Conservation (phyloP, 305 asterid genomes). For the Rubia tinctorum region DNA sequence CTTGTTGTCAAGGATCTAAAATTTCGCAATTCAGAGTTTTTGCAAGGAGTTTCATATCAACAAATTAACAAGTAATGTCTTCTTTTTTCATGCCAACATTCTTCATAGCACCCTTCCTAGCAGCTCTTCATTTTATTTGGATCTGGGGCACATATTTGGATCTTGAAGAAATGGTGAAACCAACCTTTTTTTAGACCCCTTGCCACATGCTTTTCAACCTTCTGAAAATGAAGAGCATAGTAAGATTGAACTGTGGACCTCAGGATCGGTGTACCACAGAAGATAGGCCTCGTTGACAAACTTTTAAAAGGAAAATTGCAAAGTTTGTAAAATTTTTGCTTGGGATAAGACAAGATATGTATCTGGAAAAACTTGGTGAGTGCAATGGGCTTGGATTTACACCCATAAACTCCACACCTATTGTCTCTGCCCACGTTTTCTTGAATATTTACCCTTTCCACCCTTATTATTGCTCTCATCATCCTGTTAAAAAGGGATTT, state of each 20-base stretch:
- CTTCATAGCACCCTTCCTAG: constrained; percentile 36
- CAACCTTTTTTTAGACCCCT: constrained; percentile 82
- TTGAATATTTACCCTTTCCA: constrained; percentile 7
- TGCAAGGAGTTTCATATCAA: too few species aligned
- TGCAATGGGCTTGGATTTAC: constrained; percentile 82
- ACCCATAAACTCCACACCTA: constrained; percentile 56
- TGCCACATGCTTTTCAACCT: constrained; percentile 69
- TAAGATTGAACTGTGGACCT: constrained; percentile 69
- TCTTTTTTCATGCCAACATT: constrained; percentile 35
- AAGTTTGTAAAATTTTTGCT: constrained; percentile 72
- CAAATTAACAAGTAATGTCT: constrained; percentile 48
- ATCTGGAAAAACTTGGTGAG: constrained; percentile 64
- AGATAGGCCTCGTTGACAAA: constrained; percentile 74
- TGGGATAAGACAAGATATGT: constrained; percentile 58
- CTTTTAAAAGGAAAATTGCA: constrained; percentile 64
- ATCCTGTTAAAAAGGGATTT: constrained; percentile 58
- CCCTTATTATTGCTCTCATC: constrained; percentile 35
- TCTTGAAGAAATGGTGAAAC: constrained; percentile 59
- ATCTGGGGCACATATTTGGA: constrained; percentile 58
- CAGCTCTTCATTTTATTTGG: constrained; percentile 64
- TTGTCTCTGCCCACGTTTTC: constrained; percentile 24
- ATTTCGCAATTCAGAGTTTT: too few species aligned
- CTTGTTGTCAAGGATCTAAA: too few species aligned
- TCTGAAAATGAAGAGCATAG: constrained; percentile 60
- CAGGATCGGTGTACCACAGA: constrained; percentile 70